These are phyloP conservation scores for Ottelia alismoides DNA, from an alignment of 106 monocot genomes.

Conservation along the genomic window DNA sequence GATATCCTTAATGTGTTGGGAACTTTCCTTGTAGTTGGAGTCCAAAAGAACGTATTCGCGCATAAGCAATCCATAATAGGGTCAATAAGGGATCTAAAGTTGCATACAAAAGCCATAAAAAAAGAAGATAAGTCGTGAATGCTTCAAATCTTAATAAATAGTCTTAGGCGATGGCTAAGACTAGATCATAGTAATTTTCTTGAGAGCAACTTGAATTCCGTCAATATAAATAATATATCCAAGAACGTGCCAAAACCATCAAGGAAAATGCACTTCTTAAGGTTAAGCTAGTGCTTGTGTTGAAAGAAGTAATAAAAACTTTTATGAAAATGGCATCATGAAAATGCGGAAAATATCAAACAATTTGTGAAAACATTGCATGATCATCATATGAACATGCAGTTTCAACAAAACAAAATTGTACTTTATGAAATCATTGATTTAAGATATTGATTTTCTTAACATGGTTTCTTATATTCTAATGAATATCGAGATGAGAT, in stretches of 20 bases:
- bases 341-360: too few species aligned
- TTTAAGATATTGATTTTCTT: too few species aligned
- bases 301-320: too few species aligned
- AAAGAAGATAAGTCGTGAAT: neutral
- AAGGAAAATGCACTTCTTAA: neutral
- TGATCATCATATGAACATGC: too few species aligned
- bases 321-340: too few species aligned
- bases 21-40: neutral
- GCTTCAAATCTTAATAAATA: too few species aligned
- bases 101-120: neutral
- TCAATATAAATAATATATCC: neutral
- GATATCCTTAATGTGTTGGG: neutral
- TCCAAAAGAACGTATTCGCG: neutral
- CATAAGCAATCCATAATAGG: neutral
- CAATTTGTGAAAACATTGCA: too few species aligned
- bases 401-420: too few species aligned
- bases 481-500: too few species aligned
- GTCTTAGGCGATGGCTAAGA: too few species aligned
- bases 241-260: neutral
- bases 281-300: neutral
- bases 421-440: too few species aligned
- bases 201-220: neutral
- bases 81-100: neutral
- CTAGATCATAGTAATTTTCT: neutral
- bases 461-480: too few species aligned